Percentiles rank a stretch among this genome's conserved stretches.
Conservation (phyloP, 495 filamentous ascomycete genomes). For the Penicillium canariense region DNA sequence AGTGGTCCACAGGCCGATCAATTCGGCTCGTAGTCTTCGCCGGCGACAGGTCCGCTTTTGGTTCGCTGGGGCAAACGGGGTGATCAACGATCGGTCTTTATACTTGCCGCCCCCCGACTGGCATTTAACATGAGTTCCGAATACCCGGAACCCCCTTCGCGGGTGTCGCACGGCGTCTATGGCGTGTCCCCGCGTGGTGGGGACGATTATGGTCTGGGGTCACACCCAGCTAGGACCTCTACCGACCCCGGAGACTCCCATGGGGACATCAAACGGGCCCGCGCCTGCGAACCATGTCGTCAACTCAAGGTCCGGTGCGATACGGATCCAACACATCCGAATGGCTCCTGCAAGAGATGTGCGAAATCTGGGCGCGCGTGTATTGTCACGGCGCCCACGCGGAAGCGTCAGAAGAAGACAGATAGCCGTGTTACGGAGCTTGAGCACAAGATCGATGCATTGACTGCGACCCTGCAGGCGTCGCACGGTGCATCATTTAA, state of each 20-base stretch:
- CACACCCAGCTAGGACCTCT: slow-evolving; percentile 10
- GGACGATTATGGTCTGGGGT: slow-evolving; percentile 1
- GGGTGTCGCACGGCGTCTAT: slow-evolving; percentile 1
- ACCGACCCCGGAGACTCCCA: slow-evolving; percentile 38
- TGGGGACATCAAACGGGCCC: slow-evolving; percentile 67
- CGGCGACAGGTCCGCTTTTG: not conserved
- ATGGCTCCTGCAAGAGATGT: slow-evolving; percentile 79
- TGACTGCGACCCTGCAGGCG: slow-evolving; percentile 74
- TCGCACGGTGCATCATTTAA: slow-evolving; percentile 21
- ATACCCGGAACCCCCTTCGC: slow-evolving; percentile 33
- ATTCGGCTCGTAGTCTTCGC: not conserved
- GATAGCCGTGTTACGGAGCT: slow-evolving; percentile 89
- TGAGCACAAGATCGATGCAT: slow-evolving; percentile 88
- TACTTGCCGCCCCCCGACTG: slow-evolving; percentile 16
- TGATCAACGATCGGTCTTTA: slow-evolving; percentile 9
- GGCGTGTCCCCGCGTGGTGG: not conserved
- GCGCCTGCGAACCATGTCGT: slow-evolving; percentile 92
- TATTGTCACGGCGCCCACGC: slow-evolving; percentile 74
- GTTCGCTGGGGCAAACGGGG: not conserved
- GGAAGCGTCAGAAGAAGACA: slow-evolving; percentile 91
- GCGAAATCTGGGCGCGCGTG: slow-evolving; percentile 78
- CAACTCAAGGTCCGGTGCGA: slow-evolving; percentile 90
- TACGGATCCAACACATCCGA: slow-evolving; percentile 51
- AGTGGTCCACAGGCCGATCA: not conserved
- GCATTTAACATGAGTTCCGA: slow-evolving; percentile 17